phyloP scores from a whole-genome alignment of 2,329 filamentous ascomycete genomes.

The Teratosphaeria destructans region DNA sequence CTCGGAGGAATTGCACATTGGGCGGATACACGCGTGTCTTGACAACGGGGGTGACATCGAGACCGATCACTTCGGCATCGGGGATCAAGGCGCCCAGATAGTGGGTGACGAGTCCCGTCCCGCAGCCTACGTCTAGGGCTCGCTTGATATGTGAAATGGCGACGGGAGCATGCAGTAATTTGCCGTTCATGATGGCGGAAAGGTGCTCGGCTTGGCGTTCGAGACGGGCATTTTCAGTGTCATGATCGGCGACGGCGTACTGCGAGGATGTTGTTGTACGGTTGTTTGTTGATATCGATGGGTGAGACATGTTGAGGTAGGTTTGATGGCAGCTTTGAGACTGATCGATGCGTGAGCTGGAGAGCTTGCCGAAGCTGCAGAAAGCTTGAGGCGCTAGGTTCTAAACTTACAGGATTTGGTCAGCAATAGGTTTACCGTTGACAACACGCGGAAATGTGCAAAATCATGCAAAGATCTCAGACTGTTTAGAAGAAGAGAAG shows the following conservation, averaged over 20 bases:
- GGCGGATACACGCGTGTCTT: constrained; percentile 1
- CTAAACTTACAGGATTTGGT: neutral
- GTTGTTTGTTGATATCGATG: neutral
- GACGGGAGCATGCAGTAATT: constrained; percentile 13
- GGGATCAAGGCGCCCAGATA: constrained; percentile 5
- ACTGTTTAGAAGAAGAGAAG: no score
- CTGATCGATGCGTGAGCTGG: neutral
- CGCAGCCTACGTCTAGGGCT: constrained; percentile 16
- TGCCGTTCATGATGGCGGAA: constrained; percentile 11
- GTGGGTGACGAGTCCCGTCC: constrained; percentile 20
- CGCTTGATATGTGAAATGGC: neutral
- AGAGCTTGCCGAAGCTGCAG: neutral
- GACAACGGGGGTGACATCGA: constrained; percentile 18
- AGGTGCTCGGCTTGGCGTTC: constrained; percentile 13
- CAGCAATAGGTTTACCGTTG: no score
- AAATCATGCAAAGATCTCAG: no score
- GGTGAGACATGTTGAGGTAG: neutral
- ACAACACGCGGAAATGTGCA: no score
- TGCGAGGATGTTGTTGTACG: neutral
- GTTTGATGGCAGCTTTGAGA: neutral
- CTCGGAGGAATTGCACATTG: constrained; percentile 9
- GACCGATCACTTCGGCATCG: constrained; percentile 23
- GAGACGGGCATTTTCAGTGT: constrained; percentile 10
- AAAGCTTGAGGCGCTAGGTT: neutral
- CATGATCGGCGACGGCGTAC: constrained; percentile 6